Conservation (phyloP, 306 rosid genomes). For the Begonia masoniana region DNA sequence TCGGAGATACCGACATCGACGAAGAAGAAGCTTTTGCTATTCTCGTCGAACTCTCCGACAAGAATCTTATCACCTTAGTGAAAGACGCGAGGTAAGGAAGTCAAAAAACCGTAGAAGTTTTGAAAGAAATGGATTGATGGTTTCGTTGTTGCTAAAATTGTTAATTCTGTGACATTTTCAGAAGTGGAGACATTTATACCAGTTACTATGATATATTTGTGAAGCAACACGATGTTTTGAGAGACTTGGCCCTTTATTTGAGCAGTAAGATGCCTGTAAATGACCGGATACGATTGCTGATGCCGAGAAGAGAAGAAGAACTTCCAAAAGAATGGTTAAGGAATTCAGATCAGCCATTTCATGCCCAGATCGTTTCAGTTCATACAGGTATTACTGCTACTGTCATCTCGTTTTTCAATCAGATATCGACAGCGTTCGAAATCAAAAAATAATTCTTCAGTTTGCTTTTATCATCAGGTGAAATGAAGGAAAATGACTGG, state of each 20-base stretch:
- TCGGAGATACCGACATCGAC: constrained; percentile 59
- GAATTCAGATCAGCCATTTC: constrained; percentile 33
- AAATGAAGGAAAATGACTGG: constrained; percentile 83
- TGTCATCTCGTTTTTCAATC: not conserved
- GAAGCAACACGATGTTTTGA: constrained; percentile 70
- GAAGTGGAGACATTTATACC: constrained; percentile 55
- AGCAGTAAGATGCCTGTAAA: constrained; percentile 24
- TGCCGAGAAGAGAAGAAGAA: constrained; percentile 55
- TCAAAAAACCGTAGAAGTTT: not conserved
- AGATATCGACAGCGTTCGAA: too few species aligned
- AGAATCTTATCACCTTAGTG: constrained; percentile 66
- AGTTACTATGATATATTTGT: constrained; percentile 69
- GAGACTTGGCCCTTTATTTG: constrained; percentile 73
- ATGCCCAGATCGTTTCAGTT: constrained; percentile 66
- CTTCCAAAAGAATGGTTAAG: constrained; percentile 78
- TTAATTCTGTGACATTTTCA: constrained; percentile 16
- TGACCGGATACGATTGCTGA: constrained; percentile 48
- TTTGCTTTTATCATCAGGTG: constrained; percentile 35
- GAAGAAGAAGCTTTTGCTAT: constrained; percentile 64
- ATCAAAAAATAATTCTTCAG: not conserved
- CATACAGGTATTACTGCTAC: constrained; percentile 55
- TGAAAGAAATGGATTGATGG: not conserved
- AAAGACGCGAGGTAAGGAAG: constrained; percentile 54
- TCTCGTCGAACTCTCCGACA: constrained; percentile 67
- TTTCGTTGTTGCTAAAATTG: not conserved